A percentile compares a stretch with the other conserved stretches of the same genome.
Conservation (phyloP, 2,329 filamentous ascomycete species). For the Escovopsis sp. region DNA sequence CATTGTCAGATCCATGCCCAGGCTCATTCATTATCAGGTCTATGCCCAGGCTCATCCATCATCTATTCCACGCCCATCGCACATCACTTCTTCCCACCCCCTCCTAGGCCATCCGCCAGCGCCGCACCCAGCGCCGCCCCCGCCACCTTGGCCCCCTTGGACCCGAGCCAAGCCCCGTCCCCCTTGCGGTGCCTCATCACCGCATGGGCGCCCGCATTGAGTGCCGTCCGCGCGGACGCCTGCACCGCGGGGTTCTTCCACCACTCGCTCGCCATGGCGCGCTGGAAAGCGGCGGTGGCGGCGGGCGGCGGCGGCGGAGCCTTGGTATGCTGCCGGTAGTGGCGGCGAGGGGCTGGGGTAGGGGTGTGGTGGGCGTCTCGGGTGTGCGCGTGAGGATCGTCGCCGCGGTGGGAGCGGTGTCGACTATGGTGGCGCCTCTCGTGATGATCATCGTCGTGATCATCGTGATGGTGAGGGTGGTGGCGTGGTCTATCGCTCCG, state of each 20-base stretch:
- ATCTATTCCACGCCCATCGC: no score
- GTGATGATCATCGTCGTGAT: no score
- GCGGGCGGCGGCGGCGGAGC: not conserved
- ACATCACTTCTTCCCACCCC: constrained; percentile 15
- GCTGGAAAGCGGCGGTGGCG: constrained; percentile 1
- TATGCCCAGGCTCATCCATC: no score
- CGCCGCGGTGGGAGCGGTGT: not conserved
- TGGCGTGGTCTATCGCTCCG: no score
- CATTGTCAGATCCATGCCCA: no score
- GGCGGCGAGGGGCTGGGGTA: no score
- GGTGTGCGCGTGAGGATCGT: no score
- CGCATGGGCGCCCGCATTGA: constrained; percentile 32
- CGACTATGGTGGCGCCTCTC: constrained; percentile 1
- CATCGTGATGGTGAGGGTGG: no score
- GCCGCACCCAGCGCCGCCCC: constrained; percentile 34
- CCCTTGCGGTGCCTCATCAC: constrained; percentile 31
- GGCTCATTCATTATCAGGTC: no score
- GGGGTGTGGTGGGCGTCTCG: no score
- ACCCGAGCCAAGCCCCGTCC: constrained; percentile 29
- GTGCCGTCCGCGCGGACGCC: constrained; percentile 29
- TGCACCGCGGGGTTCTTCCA: constrained; percentile 23
- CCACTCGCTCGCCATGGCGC: constrained; percentile 10
- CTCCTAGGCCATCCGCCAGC: constrained; percentile 30
- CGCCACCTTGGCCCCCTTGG: constrained; percentile 32
- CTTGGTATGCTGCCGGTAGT: constrained; percentile 1